Evolutionary conservation across 768 basidiomycete genomes (phyloP).

Genomic region (Exidia glandulosa): DNA sequence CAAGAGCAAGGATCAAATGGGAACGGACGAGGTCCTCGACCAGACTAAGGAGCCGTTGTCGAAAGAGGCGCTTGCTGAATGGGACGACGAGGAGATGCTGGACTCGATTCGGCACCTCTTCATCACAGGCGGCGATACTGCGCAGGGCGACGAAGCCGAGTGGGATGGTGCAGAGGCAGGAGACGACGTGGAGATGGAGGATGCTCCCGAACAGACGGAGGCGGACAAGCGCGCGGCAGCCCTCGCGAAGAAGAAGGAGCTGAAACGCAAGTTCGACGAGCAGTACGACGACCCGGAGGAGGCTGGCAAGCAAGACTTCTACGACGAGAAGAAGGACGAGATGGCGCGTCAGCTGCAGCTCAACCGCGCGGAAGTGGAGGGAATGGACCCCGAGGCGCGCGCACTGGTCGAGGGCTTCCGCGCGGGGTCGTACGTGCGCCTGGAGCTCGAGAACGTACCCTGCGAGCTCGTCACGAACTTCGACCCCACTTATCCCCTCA

Average conservation of each 20-base stretch:
- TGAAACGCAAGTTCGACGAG: constrained; percentile 93
- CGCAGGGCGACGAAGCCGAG: constrained; percentile 29
- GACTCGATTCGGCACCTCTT: constrained; percentile 82
- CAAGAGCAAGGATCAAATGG: constrained; percentile 25
- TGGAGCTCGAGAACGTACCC: constrained; percentile 77
- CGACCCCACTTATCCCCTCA: constrained; percentile 80
- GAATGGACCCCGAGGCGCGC: constrained; percentile 63
- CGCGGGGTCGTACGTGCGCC: constrained; percentile 85
- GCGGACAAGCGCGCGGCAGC: constrained; percentile 28
- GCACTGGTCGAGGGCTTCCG: constrained; percentile 82
- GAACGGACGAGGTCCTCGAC: constrained; percentile 49
- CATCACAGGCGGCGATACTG: constrained; percentile 59
- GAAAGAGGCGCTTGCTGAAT: constrained; percentile 46
- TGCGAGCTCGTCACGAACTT: constrained; percentile 91
- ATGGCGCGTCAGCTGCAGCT: constrained; percentile 74
- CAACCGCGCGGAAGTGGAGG: constrained; percentile 78
- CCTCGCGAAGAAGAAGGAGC: constrained; percentile 79
- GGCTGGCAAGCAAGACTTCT: constrained; percentile 66
- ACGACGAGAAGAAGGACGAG: constrained; percentile 84
- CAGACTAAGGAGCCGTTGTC: constrained; percentile 52
- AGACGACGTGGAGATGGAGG: constrained; percentile 32
- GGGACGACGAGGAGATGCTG: constrained; percentile 78
- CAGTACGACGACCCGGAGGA: constrained; percentile 85
- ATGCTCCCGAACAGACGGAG: constrained; percentile 14
- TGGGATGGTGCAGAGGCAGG: constrained; percentile 24